Percentiles rank a stretch among this genome's conserved stretches.
Conservation (phyloP, 495 filamentous ascomycete species). For the Xylaria grammica region DNA sequence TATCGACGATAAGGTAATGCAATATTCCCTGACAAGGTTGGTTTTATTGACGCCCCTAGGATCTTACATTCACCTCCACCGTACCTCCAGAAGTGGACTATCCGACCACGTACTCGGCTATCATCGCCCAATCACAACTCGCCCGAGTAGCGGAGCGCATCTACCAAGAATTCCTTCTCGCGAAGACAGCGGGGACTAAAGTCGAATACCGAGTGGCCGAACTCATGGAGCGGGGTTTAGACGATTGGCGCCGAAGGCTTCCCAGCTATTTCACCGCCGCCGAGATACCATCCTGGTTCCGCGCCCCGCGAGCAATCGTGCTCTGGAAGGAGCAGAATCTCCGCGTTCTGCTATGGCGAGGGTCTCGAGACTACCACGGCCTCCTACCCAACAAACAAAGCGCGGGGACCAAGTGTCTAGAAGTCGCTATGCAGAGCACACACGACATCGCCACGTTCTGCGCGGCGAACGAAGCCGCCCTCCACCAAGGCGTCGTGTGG, state of each 20-base stretch:
- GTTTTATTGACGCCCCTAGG: neutral
- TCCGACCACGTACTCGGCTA: slow-evolving; percentile 1
- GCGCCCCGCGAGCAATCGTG: slow-evolving; percentile 32
- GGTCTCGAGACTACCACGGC: neutral
- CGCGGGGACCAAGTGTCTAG: neutral
- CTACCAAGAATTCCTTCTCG: slow-evolving; percentile 12
- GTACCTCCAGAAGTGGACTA: neutral
- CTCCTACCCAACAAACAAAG: neutral
- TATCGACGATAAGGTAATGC: neutral
- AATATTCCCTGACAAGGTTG: neutral
- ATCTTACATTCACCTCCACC: neutral
- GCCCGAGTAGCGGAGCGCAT: slow-evolving; percentile 18
- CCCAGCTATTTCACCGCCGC: slow-evolving; percentile 29
- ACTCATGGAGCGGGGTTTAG: neutral
- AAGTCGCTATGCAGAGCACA: slow-evolving; percentile 5
- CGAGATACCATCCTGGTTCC: slow-evolving; percentile 33
- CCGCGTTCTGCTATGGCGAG: slow-evolving; percentile 28
- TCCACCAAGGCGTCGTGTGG: neutral
- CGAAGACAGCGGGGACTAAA: slow-evolving; percentile 2
- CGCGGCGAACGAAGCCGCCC: neutral
- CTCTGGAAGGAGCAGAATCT: slow-evolving; percentile 41
- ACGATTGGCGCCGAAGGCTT: neutral
- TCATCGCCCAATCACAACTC: slow-evolving; percentile 22
- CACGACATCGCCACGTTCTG: neutral
- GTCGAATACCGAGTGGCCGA: slow-evolving; percentile 7